Evolutionary conservation across 352 stramenopile species (phyloP).

Genomic region (Phytophthora vignae): DNA sequence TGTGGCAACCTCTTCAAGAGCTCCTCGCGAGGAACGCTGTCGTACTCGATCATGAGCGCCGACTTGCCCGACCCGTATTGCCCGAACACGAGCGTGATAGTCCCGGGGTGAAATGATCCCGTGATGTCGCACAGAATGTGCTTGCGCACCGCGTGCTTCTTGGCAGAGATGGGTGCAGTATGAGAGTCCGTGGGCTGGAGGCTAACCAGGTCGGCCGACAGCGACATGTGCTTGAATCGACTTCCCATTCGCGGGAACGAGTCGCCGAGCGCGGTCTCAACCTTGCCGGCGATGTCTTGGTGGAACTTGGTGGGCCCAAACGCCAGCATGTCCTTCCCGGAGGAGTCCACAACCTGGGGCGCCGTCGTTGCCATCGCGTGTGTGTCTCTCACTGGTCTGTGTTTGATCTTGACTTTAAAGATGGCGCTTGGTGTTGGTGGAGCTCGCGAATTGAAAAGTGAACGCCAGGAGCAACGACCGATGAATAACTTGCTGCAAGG

Average conservation of each 20-base stretch:
- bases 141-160: slow-evolving; percentile 42
- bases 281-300: slow-evolving; percentile 46
- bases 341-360: slow-evolving; percentile 37
- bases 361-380: background rate
- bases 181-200: slow-evolving; percentile 3
- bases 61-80: slow-evolving; percentile 66
- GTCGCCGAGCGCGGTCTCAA: slow-evolving; percentile 51
- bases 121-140: slow-evolving; percentile 21
- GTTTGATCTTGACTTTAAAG: too few species aligned
- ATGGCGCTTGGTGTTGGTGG: too few species aligned
- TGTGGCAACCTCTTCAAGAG: slow-evolving; percentile 33
- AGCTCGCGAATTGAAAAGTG: too few species aligned
- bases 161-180: slow-evolving; percentile 31
- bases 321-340: slow-evolving; percentile 39
- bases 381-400: too few species aligned
- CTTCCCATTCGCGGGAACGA: slow-evolving; percentile 61
- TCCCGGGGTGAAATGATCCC: slow-evolving; percentile 21
- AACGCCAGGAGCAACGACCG: too few species aligned
- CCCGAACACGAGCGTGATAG: slow-evolving; percentile 61
- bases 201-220: slow-evolving; percentile 50
- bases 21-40: slow-evolving; percentile 15
- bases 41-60: slow-evolving; percentile 45
- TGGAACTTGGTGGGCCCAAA: slow-evolving; percentile 47
- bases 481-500: too few species aligned
- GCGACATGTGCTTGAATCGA: slow-evolving; percentile 60